Percentiles rank a stretch among this genome's conserved stretches.
These are phyloP conservation scores for Fusarium phyllophilum DNA, from an alignment of 2,329 filamentous ascomycete genomes.

Conservation along the genomic window DNA sequence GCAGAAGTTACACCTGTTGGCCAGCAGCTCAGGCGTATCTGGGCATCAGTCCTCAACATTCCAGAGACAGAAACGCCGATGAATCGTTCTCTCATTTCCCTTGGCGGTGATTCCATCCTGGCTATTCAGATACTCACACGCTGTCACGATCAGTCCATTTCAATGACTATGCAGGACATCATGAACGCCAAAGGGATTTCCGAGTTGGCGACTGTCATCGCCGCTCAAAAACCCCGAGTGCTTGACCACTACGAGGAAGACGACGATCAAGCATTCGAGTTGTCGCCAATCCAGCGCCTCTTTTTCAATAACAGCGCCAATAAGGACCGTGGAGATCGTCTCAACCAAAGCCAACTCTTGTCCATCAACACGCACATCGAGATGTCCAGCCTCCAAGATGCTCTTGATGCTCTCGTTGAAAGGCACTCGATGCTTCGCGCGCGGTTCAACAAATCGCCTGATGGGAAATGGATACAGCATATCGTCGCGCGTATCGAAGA, in stretches of 20 bases:
- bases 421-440: conserved; percentile 52
- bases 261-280: conserved; percentile 42
- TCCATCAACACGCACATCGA: conserved; percentile 40
- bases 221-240: neutral
- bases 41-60: conserved; percentile 54
- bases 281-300: conserved; percentile 58
- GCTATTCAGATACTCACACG: conserved; percentile 57
- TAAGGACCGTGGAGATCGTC: conserved; percentile 46
- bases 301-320: conserved; percentile 50
- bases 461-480: conserved; percentile 37
- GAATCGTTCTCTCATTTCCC: conserved; percentile 50
- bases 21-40: conserved; percentile 45
- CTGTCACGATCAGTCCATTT: conserved; percentile 45
- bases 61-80: conserved; percentile 42
- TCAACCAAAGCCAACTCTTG: conserved; percentile 58
- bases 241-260: neutral
- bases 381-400: conserved; percentile 18
- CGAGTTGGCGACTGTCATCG: conserved; percentile 33
- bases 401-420: conserved; percentile 41
- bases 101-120: conserved; percentile 58
- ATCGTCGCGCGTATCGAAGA: conserved; percentile 29
- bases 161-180: conserved; percentile 48
- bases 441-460: conserved; percentile 38
- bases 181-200: conserved; percentile 45
- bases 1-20: neutral